Evolutionary conservation across 805 yeast genomes (phyloP), one percentile per base, ranked within the genome.

Genomic region (Wickerhamiella bombiphila): DNA sequence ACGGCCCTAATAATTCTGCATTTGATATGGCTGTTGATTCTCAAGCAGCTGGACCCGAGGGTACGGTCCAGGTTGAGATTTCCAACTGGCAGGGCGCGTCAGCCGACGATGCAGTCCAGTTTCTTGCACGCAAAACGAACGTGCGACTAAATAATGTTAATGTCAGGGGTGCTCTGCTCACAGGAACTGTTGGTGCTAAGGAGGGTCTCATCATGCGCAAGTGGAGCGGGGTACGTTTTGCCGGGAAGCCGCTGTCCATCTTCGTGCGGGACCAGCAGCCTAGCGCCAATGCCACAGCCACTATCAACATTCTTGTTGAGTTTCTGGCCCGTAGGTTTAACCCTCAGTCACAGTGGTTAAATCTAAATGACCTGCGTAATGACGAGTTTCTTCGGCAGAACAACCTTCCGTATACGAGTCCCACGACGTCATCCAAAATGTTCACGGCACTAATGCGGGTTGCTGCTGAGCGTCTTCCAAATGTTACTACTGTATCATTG

Each of bases 371-470:
- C 37, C 71, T 85, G 52, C 68, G 70, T 40, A 66, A 66, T 29
- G 97, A 82, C 53, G 76, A 69, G 22, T 63, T 59, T 8, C 62
- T 88, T 29, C 60, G 57, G 9, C 59, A 66, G 15, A 68, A 67
- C 42, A 93, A 94, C 0, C 63, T 82, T 37, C 11, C 26, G 26
- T 74, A 85, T 43, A 68, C 71, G 13, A 60, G 74, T 3, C 61
- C 69, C 13, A 58, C 73, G 8, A 73, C 81, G 1, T 68, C 76
- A 24, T 68, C 86, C 11, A 91, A 88, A 57, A 76, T 85, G 69
- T 83, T 88, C 56, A 79, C 83, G 8, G 97, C 97, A 1, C 60
- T 91, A 46, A 72, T 88, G 79, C 80, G 78, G 53, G 58, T 88
- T 6, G 94, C 94, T 1, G 59, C 63, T 3, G 70, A 71, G 37